Conservation (phyloP, 352 stramenopile species). For the Phytophthora fragariae region DNA sequence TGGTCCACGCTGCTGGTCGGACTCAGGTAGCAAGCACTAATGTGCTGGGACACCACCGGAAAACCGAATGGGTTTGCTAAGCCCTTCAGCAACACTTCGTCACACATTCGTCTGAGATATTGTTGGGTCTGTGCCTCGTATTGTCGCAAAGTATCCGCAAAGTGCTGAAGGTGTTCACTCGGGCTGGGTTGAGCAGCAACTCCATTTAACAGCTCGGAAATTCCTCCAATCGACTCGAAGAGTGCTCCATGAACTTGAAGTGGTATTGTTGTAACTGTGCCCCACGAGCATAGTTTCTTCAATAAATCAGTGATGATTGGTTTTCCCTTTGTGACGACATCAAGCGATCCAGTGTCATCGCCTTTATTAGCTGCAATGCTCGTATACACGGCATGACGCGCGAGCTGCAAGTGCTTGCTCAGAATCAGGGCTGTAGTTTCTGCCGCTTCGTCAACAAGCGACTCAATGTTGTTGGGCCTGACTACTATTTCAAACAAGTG, state of each 20-base stretch:
- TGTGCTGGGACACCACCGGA: slow-evolving; percentile 83
- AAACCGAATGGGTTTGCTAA: slow-evolving; percentile 80
- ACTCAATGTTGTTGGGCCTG: slow-evolving; percentile 64
- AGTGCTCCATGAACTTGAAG: slow-evolving; percentile 81
- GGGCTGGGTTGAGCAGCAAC: slow-evolving; percentile 41
- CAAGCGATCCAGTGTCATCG: slow-evolving; percentile 30
- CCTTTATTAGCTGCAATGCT: slow-evolving; percentile 37
- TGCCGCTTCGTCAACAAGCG: slow-evolving; percentile 80
- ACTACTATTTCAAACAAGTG: slow-evolving; percentile 75
- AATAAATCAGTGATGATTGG: slow-evolving; percentile 74
- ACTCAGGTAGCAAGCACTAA: slow-evolving; percentile 77
- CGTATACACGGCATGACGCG: slow-evolving; percentile 70
- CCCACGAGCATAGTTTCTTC: slow-evolving; percentile 67
- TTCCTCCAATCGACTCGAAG: slow-evolving; percentile 81
- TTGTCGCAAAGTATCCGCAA: slow-evolving; percentile 51
- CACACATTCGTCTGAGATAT: slow-evolving; percentile 72
- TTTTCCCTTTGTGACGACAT: slow-evolving; percentile 49
- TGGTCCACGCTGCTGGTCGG: slow-evolving; percentile 64
- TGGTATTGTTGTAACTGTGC: slow-evolving; percentile 71
- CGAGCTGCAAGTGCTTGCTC: slow-evolving; percentile 83
- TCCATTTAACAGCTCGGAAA: slow-evolving; percentile 75
- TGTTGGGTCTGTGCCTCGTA: slow-evolving; percentile 56
- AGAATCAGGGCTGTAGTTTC: slow-evolving; percentile 78
- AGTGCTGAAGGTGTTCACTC: slow-evolving; percentile 37
- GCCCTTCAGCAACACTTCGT: slow-evolving; percentile 80